Evolutionary conservation across 2,329 filamentous ascomycete genomes (phyloP), one percentile per base, ranked within the genome.

Genomic region (Chaetothyriales sp.): DNA sequence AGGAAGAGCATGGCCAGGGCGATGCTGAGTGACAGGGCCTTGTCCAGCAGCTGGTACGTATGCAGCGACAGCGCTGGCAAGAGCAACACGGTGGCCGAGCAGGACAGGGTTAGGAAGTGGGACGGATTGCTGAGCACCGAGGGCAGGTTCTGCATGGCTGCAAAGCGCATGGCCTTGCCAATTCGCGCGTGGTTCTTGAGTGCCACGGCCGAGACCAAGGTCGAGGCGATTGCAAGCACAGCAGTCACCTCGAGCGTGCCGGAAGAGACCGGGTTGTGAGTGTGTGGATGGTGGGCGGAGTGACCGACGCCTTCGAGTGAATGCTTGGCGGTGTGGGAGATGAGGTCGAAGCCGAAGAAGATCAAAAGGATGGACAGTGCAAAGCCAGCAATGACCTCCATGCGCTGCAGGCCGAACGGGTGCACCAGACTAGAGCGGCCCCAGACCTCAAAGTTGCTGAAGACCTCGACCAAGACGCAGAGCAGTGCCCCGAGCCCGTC

Each of bases 381-480:
- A 57, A 98, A 95, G 18, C 92, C 92, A 36, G 89, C 88, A 15
- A 98, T 78, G 4, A 98, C 90, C 67, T 98, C 92, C 52, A 86
- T 85, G 49, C 92, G 80, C 69, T 95, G 87, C 20, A 98, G 77
- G 2, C 78, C 89, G 63, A 98, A 98, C 0, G 92, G 92, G 67
- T 98, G 88, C 20, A 89, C 82, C 60, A 98, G 84, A 58, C 83
- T 93, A 59, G 86, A 90, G 46, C 90, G 79, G 57, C 87, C 86
- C 92, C 92, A 98, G 43, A 96, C 89, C 65, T 98, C 92, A 61
- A 98, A 98, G 66, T 98, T 98, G 48, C 86, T 82, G 46, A 95
- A 78, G 1, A 96, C 86, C 63, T 98, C 92, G 46, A 96, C 90
- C 10, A 80, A 81, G 2, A 95, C 88, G 65, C 90, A 96, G 4